Conservation (phyloP, 768 basidiomycete genomes). For the Trametes coccinea region DNA sequence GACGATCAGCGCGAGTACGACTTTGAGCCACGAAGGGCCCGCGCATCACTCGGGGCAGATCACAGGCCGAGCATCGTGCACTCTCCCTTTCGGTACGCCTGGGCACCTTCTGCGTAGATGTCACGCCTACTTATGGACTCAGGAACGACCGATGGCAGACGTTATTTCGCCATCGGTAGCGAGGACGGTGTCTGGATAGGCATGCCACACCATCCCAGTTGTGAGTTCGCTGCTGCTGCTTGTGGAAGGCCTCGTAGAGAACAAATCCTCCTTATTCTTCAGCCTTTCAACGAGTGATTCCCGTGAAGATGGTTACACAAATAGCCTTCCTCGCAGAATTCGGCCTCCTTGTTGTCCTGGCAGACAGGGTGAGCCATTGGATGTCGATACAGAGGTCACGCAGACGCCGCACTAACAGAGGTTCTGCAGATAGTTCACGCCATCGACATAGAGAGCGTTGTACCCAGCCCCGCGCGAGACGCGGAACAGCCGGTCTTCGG, state of each 20-base stretch:
- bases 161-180: conserved; percentile 47
- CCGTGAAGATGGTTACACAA: conserved; percentile 47
- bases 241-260: neutral
- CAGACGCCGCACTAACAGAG: neutral
- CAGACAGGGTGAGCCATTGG: conserved; percentile 37
- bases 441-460: conserved; percentile 49
- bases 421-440: conserved; percentile 40
- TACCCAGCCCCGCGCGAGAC: conserved; percentile 38
- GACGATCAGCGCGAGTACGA: conserved; percentile 41
- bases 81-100: conserved; percentile 44
- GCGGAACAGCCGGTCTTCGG: conserved; percentile 32
- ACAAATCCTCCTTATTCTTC: neutral
- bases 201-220: conserved; percentile 40
- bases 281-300: conserved; percentile 48
- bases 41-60: conserved; percentile 33
- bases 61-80: conserved; percentile 45
- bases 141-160: conserved; percentile 43
- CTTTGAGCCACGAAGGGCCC: conserved; percentile 32
- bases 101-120: too few species aligned
- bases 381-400: neutral
- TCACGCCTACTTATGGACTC: neutral
- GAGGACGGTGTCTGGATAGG: conserved; percentile 56
- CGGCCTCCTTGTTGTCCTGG: conserved; percentile 48
- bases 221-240: conserved; percentile 24
- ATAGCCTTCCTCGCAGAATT: conserved; percentile 49